Base-by-base conservation (phyloP, 2,329 filamentous ascomycete species). In the Ophioceras dolichostomum region DNA sequence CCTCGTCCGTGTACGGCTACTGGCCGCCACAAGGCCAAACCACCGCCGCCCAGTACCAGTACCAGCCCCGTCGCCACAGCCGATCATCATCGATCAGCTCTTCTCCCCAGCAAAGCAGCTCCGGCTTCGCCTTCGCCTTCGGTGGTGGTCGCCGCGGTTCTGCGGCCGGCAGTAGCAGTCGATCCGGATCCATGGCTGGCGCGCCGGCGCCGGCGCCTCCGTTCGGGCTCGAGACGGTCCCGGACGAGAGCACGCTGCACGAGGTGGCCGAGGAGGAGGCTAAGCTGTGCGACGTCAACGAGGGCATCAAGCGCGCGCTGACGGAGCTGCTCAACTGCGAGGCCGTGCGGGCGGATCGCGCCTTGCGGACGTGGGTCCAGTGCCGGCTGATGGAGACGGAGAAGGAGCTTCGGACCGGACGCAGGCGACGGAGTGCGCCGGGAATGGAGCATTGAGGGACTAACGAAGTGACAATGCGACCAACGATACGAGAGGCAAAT, bases 301-400 rank as follows among this genome's bases (percentile, higher is more conserved):
- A 76, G 54, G 65, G 67, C 46, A 72, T 77, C 58, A 78, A 78
- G 58, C 64, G 70, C 22, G 67, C 70, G 2, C 50, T 78, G 46
- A 78, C 72, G 5, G 72, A 76, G 51, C 63, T 78, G 12, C 64
- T 78, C 47, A 78, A 76, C 55, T 76, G 70, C 54, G 66, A 70
- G 18, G 57, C 64, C 27, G 68, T 74, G 13, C 67, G 70, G 30
- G 55, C 52, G 32, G 68, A 75, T 41, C 54, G 57, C 20, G 57
- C 61, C 1, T 67, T 73, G 49, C 68, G 73, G 34, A 70, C 64
- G 41, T 76, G 70, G 67, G 68, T 76, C 24, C 73, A 76, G 52
- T 62, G 65, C 16, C 60, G 71, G 12, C 57, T 78, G 19, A 67
- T 78, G 66, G 70, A 76, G 46, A 74, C 72, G 16, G 72, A 77